phyloP scores from a whole-genome alignment of 2,329 filamentous ascomycete species.

The Hypoxylon sp. region DNA sequence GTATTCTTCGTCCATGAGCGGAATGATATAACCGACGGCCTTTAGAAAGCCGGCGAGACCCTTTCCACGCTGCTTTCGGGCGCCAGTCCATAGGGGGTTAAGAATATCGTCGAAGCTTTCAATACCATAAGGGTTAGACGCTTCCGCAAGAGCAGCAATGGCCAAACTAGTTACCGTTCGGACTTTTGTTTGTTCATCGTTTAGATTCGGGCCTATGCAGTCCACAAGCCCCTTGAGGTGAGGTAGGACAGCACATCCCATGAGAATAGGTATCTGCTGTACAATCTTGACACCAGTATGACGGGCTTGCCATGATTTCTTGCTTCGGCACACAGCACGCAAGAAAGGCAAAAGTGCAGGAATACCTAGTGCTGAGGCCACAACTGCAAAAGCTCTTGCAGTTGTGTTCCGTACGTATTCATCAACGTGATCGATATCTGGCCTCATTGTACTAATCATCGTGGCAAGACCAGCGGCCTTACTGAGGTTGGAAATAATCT shows the following conservation, averaged over 20 bases:
- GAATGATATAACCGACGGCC: constrained; percentile 97
- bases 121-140: constrained; percentile 98
- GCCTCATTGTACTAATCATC: constrained; percentile 99
- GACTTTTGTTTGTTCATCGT: constrained; percentile 98
- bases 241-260: constrained; percentile 96
- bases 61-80: constrained; percentile 95
- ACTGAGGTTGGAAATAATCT: constrained; percentile 97
- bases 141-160: constrained; percentile 94
- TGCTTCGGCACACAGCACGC: constrained; percentile 94
- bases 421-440: constrained; percentile 97
- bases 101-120: constrained; percentile 98
- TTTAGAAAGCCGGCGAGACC: constrained; percentile 96
- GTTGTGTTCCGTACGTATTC: constrained; percentile 99
- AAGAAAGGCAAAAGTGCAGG: constrained; percentile 95
- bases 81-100: constrained; percentile 96
- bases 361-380: constrained; percentile 95
- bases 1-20: constrained; percentile 99
- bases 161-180: constrained; percentile 95
- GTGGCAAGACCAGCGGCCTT: constrained; percentile 97
- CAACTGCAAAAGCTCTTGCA: constrained; percentile 95
- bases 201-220: constrained; percentile 94
- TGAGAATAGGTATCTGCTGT: constrained; percentile 97
- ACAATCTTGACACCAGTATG: constrained; percentile 99
- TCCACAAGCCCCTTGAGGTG: constrained; percentile 97
- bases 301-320: constrained; percentile 98